A percentile compares a stretch with the other conserved stretches of the same genome.
Conservation (phyloP, 2,329 filamentous ascomycete genomes). For the Phaeoacremonium minimum region DNA sequence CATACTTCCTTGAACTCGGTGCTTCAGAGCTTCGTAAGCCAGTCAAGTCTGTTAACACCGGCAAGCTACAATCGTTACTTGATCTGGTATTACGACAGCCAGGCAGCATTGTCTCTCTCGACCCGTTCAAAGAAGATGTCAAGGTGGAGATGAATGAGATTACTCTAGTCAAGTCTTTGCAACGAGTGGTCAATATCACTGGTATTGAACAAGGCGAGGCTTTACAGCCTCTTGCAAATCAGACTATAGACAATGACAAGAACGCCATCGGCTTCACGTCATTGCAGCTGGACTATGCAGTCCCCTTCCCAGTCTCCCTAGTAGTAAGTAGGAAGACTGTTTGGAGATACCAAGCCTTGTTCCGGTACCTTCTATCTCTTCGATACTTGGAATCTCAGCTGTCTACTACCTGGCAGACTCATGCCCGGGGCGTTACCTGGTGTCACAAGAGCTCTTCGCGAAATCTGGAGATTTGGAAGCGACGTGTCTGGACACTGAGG, state of each 20-base stretch:
- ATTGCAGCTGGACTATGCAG: slow-evolving; percentile 86
- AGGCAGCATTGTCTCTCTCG: slow-evolving; percentile 86
- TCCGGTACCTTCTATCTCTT: slow-evolving; percentile 86
- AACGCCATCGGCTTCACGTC: slow-evolving; percentile 89
- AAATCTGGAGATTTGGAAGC: slow-evolving; percentile 85
- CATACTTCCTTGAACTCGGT: slow-evolving; percentile 91
- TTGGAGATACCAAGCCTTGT: slow-evolving; percentile 93
- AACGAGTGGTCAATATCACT: slow-evolving; percentile 94
- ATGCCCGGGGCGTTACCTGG: slow-evolving; percentile 79
- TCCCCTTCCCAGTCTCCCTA: slow-evolving; percentile 91
- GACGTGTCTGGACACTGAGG: slow-evolving; percentile 83
- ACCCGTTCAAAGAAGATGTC: slow-evolving; percentile 97
- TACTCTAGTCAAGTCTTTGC: slow-evolving; percentile 86
- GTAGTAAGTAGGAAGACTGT: slow-evolving; percentile 95
- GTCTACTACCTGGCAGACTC: slow-evolving; percentile 83
- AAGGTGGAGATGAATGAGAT: slow-evolving; percentile 97
- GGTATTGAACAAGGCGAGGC: slow-evolving; percentile 88
- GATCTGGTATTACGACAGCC: slow-evolving; percentile 95
- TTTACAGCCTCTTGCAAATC: slow-evolving; percentile 67
- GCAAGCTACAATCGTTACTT: slow-evolving; percentile 91
- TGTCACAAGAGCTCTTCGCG: slow-evolving; percentile 70
- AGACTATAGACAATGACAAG: slow-evolving; percentile 73
- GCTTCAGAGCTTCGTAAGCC: slow-evolving; percentile 87
- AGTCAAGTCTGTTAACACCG: slow-evolving; percentile 82
- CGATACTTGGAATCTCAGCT: slow-evolving; percentile 86